Base-by-base conservation (phyloP, 305 asterid species). In the Rubia peregrina region DNA sequence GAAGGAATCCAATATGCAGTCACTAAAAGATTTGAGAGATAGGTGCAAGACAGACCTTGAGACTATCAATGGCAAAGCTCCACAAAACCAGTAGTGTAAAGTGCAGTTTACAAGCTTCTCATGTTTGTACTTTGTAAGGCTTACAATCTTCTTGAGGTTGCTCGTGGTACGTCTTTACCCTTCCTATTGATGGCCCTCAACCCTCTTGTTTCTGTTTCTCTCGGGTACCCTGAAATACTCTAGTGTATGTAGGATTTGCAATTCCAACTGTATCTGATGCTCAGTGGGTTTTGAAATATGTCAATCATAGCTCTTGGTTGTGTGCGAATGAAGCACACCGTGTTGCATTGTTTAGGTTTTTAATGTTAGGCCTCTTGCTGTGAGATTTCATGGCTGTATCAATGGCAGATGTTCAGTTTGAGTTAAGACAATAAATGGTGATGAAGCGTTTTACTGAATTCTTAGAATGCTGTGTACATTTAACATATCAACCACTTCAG, bases 11-110 rank as follows among this genome's bases (percentile, higher is more conserved):
- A 79, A 84, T 74, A 76, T 86, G 42, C 69, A 76, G 73, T 77
- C 88, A 41, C 81, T 90, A 68, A 77, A 81, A 42, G 86, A 84
- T 71, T 71, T 88, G 83, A 84, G 86, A 77, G 91, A 77, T 46
- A 85, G 80, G 79, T 84, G 83, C 85, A 88, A 81, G 84, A 75
- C 83, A n/a, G 95, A 85, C 41, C 59, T 88, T 69, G 92, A 80
- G 74, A 75, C 67, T 24, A 68, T 70, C 46, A 79, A 74, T 65
- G 71, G 74, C 41, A 64, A 65, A 46, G 68, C 74, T 42, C 48
- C 80, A 9, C 84, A 82, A 74, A 81, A 83, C 41, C 56, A 56
- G 36, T 73, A 61, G 74, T 48, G 43, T 41, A 42, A 16, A 33
- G 14, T 62, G 11, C 8, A 12, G 10, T 61, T 65, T n/a, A 17